A percentile compares a stretch with the other conserved stretches of the same genome.
phyloP scores from a whole-genome alignment of 768 basidiomycete genomes.

The Mycena pura region DNA sequence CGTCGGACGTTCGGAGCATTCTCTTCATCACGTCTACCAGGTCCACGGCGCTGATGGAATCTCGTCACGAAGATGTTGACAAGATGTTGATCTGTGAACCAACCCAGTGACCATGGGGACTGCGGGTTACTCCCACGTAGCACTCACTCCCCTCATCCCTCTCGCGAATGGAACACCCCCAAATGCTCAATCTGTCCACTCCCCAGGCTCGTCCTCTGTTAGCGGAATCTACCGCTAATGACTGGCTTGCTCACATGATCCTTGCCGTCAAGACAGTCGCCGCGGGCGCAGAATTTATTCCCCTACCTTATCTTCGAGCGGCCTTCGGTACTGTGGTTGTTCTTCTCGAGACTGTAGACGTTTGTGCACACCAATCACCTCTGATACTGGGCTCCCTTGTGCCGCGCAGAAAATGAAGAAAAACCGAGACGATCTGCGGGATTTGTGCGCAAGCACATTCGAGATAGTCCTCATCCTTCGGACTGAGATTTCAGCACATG shows the following conservation, averaged over 20 bases:
- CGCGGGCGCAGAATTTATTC: background rate
- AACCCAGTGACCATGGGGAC: too few relatives aligned
- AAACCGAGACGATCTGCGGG: background rate
- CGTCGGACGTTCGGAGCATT: too few relatives aligned
- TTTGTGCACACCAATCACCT: background rate
- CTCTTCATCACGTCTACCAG: too few relatives aligned
- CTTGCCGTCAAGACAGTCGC: constrained; percentile 2
- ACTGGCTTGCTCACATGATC: constrained; percentile 7
- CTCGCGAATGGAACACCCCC: too few relatives aligned
- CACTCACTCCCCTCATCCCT: too few relatives aligned
- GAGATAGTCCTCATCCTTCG: background rate
- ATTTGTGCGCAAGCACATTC: background rate
- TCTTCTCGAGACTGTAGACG: constrained; percentile 10
- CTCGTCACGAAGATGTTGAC: too few relatives aligned
- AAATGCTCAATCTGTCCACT: too few relatives aligned
- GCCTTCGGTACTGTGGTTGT: background rate
- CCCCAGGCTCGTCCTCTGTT: too few relatives aligned
- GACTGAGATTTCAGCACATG: background rate
- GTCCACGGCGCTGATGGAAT: too few relatives aligned
- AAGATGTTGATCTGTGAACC: too few relatives aligned
- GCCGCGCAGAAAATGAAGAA: background rate
- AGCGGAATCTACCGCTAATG: background rate
- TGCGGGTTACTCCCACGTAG: too few relatives aligned
- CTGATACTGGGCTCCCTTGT: background rate
- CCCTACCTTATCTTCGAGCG: background rate